Evolutionary conservation across 2,329 filamentous ascomycete genomes (phyloP).

Genomic region (Aureobasidium zeae): DNA sequence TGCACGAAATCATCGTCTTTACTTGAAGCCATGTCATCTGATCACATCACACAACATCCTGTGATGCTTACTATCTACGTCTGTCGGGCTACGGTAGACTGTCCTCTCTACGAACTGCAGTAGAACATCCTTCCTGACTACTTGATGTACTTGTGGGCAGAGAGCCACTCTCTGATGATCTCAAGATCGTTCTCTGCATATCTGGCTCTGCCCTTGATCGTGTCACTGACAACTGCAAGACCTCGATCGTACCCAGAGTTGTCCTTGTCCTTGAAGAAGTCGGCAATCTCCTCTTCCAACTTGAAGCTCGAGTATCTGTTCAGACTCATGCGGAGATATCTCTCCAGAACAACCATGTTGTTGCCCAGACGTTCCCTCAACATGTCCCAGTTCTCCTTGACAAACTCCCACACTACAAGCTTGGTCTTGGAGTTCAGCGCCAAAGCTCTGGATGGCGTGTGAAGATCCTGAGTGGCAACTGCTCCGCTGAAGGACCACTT

Average conservation of each 20-base stretch:
- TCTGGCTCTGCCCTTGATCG: conserved; percentile 69
- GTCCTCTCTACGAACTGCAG: no score
- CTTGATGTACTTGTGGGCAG: conserved; percentile 45
- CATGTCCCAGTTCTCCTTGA: conserved; percentile 72
- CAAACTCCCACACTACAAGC: conserved; percentile 71
- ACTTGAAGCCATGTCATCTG: no score
- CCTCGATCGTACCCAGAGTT: conserved; percentile 79
- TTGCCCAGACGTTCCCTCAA: conserved; percentile 62
- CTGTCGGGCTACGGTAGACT: no score
- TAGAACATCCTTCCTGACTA: no score
- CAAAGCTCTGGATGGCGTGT: conserved; percentile 66
- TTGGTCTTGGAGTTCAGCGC: conserved; percentile 65
- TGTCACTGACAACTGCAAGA: conserved; percentile 75
- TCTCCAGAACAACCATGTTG: conserved; percentile 82
- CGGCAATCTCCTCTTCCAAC: conserved; percentile 64
- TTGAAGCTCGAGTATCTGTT: conserved; percentile 66
- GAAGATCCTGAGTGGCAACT: conserved; percentile 81
- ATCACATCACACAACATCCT: no score
- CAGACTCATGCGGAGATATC: conserved; percentile 71
- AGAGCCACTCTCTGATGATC: conserved; percentile 70
- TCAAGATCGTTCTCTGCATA: conserved; percentile 71
- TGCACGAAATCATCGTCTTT: no score
- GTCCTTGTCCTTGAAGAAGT: conserved; percentile 81
- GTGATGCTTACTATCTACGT: no score
- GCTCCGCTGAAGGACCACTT: conserved; percentile 70